Evolutionary conservation across 805 yeast species (phyloP).

Genomic region (Candida orba): DNA sequence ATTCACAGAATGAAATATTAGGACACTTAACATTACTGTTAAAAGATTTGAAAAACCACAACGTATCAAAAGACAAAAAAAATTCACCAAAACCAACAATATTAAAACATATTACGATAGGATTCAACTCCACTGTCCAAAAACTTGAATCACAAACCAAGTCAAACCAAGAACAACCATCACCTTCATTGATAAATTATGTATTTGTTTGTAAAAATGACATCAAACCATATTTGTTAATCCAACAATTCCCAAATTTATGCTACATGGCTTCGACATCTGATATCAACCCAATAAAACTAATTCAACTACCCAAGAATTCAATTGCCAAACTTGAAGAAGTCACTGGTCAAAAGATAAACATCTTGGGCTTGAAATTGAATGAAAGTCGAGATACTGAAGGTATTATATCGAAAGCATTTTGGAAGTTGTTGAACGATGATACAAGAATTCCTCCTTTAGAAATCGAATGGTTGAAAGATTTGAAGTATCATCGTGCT

Average conservation of each 20-base stretch:
- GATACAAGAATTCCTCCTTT: conserved; percentile 27
- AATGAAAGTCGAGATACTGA: no score
- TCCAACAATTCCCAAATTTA: conserved; percentile 53
- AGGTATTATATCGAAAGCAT: conserved; percentile 12
- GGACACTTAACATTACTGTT: conserved; percentile 30
- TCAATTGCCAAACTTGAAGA: conserved; percentile 24
- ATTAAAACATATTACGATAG: conserved; percentile 28
- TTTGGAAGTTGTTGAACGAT: conserved; percentile 20
- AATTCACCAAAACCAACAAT: conserved; percentile 9
- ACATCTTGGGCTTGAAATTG: conserved; percentile 24
- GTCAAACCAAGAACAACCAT: conserved; percentile 2
- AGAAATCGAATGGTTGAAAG: conserved; percentile 39
- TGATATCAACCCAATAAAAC: conserved; percentile 31
- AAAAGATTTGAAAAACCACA: conserved; percentile 28
- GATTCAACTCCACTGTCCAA: conserved; percentile 51
- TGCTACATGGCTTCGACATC: conserved; percentile 35
- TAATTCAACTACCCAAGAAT: conserved; percentile 54
- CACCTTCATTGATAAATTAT: conserved; percentile 9
- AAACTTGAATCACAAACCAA: conserved; percentile 36
- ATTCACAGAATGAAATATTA: conserved; percentile 30
- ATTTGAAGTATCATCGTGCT: conserved; percentile 29
- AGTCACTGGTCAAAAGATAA: conserved; percentile 26
- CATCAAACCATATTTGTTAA: conserved; percentile 40
- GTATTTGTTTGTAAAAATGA: conserved; percentile 61
- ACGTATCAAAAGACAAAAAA: conserved; percentile 6